phyloP scores from a whole-genome alignment of 805 yeast genomes.

The Candida ficus region DNA sequence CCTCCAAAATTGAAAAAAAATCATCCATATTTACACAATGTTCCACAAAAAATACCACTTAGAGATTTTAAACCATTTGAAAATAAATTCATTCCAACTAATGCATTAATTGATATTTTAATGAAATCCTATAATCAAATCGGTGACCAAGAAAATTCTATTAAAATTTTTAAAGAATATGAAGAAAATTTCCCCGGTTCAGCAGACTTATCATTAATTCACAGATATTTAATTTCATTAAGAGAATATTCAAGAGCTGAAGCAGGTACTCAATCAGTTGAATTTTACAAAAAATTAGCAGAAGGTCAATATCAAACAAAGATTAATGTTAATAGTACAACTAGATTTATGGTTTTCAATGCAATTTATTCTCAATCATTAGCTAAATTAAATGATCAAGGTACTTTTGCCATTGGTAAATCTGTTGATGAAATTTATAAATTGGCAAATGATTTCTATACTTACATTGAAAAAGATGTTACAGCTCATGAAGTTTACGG shows the following conservation, averaged over 20 bases:
- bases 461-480: slow-evolving; percentile 2
- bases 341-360: slow-evolving; percentile 21
- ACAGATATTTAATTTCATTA: slow-evolving; percentile 16
- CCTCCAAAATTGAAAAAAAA: slow-evolving; percentile 1
- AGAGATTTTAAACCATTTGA: slow-evolving; percentile 7
- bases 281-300: slow-evolving; percentile 13
- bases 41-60: background rate
- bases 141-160: slow-evolving; percentile 13
- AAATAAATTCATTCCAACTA: slow-evolving; percentile 17
- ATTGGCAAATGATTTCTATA: slow-evolving; percentile 15
- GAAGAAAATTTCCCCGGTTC: slow-evolving; percentile 9
- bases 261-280: slow-evolving; percentile 15
- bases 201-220: slow-evolving; percentile 17
- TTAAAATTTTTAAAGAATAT: slow-evolving; percentile 10
- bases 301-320: slow-evolving; percentile 9
- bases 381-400: slow-evolving; percentile 17
- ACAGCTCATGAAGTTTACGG: slow-evolving; percentile 19
- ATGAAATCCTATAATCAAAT: slow-evolving; percentile 15
- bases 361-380: slow-evolving; percentile 19
- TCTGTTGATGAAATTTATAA: slow-evolving; percentile 14
- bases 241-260: slow-evolving; percentile 7
- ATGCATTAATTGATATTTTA: slow-evolving; percentile 17
- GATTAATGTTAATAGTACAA: slow-evolving; percentile 8
- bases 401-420: slow-evolving; percentile 16
- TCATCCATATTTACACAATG: slow-evolving; percentile 1